phyloP scores from a whole-genome alignment of 768 basidiomycete genomes.

The Auricularia sp. region DNA sequence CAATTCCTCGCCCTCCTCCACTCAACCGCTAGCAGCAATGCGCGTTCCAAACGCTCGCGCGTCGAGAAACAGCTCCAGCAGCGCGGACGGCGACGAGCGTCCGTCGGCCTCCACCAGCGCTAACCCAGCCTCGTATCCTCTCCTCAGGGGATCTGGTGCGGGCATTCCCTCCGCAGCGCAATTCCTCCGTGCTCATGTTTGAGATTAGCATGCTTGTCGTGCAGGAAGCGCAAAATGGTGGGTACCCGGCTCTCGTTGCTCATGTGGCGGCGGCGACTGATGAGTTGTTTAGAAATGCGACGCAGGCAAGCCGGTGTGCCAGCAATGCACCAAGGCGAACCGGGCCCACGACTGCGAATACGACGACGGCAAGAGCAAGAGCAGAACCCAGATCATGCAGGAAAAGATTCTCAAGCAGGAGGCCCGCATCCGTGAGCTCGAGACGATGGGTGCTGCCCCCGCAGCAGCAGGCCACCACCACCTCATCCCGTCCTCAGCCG shows the following conservation, averaged over 20 bases:
- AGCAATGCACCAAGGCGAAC: slow-evolving; percentile 70
- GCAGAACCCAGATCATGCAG: slow-evolving; percentile 65
- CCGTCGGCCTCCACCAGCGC: not conserved
- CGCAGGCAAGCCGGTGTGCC: slow-evolving; percentile 64
- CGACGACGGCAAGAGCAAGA: slow-evolving; percentile 79
- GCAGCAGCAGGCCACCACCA: not conserved
- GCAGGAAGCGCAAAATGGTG: slow-evolving; percentile 65
- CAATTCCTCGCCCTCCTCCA: not conserved
- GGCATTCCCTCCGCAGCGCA: slow-evolving; percentile 33
- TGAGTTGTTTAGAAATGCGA: slow-evolving; percentile 52
- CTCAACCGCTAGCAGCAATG: not conserved
- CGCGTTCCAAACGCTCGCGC: not conserved
- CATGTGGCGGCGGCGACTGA: not conserved
- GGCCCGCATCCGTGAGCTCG: slow-evolving; percentile 55
- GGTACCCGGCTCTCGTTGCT: slow-evolving; percentile 7
- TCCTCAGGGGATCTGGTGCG: slow-evolving; percentile 31
- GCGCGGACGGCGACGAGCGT: not conserved
- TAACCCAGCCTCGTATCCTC: slow-evolving; percentile 6
- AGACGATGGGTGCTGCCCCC: slow-evolving; percentile 12
- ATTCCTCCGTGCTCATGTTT: slow-evolving; percentile 9
- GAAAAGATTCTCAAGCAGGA: slow-evolving; percentile 70
- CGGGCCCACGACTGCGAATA: slow-evolving; percentile 68
- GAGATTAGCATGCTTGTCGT: slow-evolving; percentile 6
- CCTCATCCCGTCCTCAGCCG: slow-evolving; percentile 19
- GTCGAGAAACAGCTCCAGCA: not conserved